Evolutionary conservation across 2,329 filamentous ascomycete species (phyloP).

Genomic region (Rutstroemia sp.): DNA sequence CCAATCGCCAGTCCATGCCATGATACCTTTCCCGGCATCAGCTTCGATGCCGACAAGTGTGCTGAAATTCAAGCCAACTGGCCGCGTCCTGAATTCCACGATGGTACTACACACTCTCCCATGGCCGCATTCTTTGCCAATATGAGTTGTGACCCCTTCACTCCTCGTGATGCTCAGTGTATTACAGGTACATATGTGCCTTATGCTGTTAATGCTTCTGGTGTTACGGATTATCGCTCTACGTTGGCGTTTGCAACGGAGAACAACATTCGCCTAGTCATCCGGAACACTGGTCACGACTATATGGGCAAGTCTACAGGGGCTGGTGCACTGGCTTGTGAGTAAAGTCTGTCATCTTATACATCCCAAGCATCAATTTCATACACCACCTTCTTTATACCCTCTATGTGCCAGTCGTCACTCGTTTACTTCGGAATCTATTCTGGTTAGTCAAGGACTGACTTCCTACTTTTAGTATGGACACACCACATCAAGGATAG

Average conservation of each 20-base stretch:
- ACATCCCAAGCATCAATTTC: no score
- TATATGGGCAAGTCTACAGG: conserved; percentile 53
- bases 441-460: no score
- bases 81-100: conserved; percentile 8
- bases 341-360: no score
- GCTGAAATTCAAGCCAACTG: conserved; percentile 11
- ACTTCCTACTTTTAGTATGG: conserved; percentile 33
- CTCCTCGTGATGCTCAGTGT: conserved; percentile 32
- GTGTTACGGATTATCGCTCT: conserved; percentile 18
- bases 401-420: no score
- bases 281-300: conserved; percentile 50
- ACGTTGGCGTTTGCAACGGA: conserved; percentile 31
- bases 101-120: conserved; percentile 21
- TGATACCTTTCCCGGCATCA: neutral
- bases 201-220: conserved; percentile 22
- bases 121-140: conserved; percentile 34
- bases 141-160: conserved; percentile 23
- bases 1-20: conserved; percentile 14
- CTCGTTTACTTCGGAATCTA: no score
- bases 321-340: conserved; percentile 41
- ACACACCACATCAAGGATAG: conserved; percentile 45
- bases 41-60: conserved; percentile 10
- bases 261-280: conserved; percentile 34
- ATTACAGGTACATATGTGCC: conserved; percentile 15
- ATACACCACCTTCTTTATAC: no score